A percentile compares a stretch with the other conserved stretches of the same genome.
Conservation (phyloP, 495 filamentous ascomycete genomes). For the Cudoniella acicularis region DNA sequence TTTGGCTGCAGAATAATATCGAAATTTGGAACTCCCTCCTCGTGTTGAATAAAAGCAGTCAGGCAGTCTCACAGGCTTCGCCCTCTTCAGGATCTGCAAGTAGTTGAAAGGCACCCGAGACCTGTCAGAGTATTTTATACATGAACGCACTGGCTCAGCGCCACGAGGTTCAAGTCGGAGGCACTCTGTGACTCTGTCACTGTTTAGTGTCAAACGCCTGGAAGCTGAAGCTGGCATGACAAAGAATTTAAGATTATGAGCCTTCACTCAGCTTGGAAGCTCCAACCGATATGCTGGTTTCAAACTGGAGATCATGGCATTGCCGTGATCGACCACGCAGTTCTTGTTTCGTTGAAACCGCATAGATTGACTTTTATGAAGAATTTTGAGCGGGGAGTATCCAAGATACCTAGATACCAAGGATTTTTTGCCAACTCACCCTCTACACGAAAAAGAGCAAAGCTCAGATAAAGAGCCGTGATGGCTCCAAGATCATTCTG, state of each 20-base stretch:
- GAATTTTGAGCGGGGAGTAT: background rate
- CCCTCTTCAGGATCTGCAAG: no score
- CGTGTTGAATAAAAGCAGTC: background rate
- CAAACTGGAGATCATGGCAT: background rate
- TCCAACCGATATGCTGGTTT: background rate
- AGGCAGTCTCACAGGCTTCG: background rate
- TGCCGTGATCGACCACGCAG: background rate
- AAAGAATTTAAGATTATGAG: background rate
- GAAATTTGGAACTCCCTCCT: no score
- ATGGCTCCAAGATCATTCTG: background rate
- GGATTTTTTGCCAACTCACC: background rate
- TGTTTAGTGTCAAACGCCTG: no score
- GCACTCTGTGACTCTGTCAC: no score
- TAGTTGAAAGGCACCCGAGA: no score
- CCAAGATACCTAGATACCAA: no score
- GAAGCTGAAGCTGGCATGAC: no score
- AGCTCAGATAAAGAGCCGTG: background rate
- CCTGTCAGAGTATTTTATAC: no score
- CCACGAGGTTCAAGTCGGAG: background rate
- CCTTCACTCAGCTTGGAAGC: background rate
- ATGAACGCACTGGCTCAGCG: no score
- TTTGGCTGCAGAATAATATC: background rate
- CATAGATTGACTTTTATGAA: background rate
- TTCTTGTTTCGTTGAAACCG: background rate
- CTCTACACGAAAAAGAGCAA: background rate